These are phyloP conservation scores for Byssochlamys sp. DNA, from an alignment of 2,329 filamentous ascomycete species.

Conservation along the genomic window DNA sequence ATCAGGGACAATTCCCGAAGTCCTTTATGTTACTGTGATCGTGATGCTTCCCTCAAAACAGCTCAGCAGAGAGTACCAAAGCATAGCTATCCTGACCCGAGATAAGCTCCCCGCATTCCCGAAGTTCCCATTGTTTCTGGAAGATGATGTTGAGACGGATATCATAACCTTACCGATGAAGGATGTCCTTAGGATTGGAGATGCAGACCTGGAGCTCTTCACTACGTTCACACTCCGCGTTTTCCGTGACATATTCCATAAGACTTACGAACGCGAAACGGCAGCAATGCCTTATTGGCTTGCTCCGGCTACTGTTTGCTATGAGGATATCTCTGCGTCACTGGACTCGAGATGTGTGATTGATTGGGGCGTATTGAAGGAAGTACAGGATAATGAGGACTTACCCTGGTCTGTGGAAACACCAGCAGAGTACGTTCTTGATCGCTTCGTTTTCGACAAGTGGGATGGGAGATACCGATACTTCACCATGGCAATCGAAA, in stretches of 20 bases:
- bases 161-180: slow-evolving; percentile 44
- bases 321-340: slow-evolving; percentile 1
- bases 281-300: slow-evolving; percentile 73
- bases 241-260: slow-evolving; percentile 82
- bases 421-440: slow-evolving; percentile 30
- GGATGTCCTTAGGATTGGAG: slow-evolving; percentile 17
- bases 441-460: slow-evolving; percentile 48
- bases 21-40: slow-evolving; percentile 55
- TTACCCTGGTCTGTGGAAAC: slow-evolving; percentile 39
- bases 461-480: slow-evolving; percentile 51
- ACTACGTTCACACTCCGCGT: slow-evolving; percentile 63
- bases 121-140: slow-evolving; percentile 62
- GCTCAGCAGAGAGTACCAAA: slow-evolving; percentile 51
- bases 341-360: slow-evolving; percentile 21
- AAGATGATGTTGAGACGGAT: slow-evolving; percentile 50
- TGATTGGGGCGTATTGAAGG: slow-evolving; percentile 33
- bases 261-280: slow-evolving; percentile 58
- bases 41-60: slow-evolving; percentile 47
- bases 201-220: slow-evolving; percentile 46
- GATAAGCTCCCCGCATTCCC: slow-evolving; percentile 55
- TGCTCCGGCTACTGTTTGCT: slow-evolving; percentile 45
- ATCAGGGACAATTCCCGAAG: slow-evolving; percentile 36
- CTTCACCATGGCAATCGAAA: slow-evolving; percentile 37
- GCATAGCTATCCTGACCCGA: slow-evolving; percentile 64
- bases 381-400: slow-evolving; percentile 31